phyloP scores from a whole-genome alignment of 345 rosid species.

The Acer campestre region DNA sequence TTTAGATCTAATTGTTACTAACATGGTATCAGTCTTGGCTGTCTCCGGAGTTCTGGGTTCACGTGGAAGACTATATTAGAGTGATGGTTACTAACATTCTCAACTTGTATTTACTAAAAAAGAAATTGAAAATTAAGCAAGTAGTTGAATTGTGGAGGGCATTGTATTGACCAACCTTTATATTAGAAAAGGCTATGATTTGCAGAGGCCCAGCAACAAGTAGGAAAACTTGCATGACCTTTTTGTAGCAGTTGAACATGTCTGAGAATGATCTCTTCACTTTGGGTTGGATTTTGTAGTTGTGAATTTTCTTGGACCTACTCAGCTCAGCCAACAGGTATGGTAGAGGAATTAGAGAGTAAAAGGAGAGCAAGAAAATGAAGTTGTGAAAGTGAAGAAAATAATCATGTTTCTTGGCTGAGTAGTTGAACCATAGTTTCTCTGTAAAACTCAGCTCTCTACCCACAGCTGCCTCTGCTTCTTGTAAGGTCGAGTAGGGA shows the following conservation, averaged over 20 bases:
- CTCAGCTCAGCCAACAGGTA: conserved; percentile 43
- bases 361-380: conserved; percentile 58
- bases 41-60: no score
- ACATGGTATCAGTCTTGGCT: no score
- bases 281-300: conserved; percentile 83
- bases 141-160: no score
- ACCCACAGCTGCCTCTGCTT: conserved; percentile 63
- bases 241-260: conserved; percentile 63
- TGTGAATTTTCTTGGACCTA: conserved; percentile 48
- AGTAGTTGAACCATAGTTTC: conserved; percentile 78
- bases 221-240: conserved; percentile 66
- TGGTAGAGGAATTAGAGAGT: conserved; percentile 70
- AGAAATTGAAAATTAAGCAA: no score
- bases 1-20: no score
- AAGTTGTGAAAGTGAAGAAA: conserved; percentile 74
- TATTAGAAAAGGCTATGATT: conserved; percentile 66
- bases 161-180: conserved; percentile 46
- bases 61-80: no score
- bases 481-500: conserved; percentile 57
- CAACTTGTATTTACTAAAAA: no score
- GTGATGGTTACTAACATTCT: no score
- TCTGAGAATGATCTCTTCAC: conserved; percentile 54
- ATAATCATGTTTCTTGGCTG: conserved; percentile 73
- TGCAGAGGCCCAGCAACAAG: conserved; percentile 85
- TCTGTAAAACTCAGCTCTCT: conserved; percentile 65